phyloP scores from a whole-genome alignment of 352 stramenopile species.

The Plasmopara viticola region DNA sequence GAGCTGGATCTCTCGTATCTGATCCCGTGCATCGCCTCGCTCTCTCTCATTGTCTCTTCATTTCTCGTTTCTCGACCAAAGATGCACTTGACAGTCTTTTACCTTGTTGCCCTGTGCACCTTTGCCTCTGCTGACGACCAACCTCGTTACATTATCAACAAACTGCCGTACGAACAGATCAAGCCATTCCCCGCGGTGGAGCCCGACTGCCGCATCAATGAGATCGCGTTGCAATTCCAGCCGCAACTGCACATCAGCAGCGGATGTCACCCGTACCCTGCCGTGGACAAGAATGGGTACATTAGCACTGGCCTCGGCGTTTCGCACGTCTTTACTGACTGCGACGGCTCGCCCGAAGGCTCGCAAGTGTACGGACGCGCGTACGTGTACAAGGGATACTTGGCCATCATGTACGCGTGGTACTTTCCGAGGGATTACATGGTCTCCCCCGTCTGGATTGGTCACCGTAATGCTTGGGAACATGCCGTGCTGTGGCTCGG shows the following conservation, averaged over 20 bases:
- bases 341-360: background rate
- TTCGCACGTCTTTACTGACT: background rate
- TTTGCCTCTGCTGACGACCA: background rate
- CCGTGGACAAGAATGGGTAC: background rate
- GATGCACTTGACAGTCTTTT: background rate
- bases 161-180: background rate
- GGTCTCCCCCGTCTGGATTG: background rate
- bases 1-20: background rate
- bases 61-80: background rate
- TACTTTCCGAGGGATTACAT: conserved; percentile 5
- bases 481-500: background rate
- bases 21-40: background rate
- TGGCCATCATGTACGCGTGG: conserved; percentile 7
- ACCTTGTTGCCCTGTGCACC: background rate
- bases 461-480: conserved; percentile 2
- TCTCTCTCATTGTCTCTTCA: background rate
- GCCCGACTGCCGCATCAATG: background rate
- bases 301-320: background rate
- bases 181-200: background rate
- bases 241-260: background rate
- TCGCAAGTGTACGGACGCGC: background rate
- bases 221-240: conserved; percentile 1
- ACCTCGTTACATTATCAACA: background rate
- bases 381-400: background rate
- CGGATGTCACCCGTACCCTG: conserved; percentile 1